Percentiles rank a stretch among this genome's conserved stretches.
Evolutionary conservation across 2,329 filamentous ascomycete genomes (phyloP).

Genomic region (Nannizziopsis barbatae): DNA sequence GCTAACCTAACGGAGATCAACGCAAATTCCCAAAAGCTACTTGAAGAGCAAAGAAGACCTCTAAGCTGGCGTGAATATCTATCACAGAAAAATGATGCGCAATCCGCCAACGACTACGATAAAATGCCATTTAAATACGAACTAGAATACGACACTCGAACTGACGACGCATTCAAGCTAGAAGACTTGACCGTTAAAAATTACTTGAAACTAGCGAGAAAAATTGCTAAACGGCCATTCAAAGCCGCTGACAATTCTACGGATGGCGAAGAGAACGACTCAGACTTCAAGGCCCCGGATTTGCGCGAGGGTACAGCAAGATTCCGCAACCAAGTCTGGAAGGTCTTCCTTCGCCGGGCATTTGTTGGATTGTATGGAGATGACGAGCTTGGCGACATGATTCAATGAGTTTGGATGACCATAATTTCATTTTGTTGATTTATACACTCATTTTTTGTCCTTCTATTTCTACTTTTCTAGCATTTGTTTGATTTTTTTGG

Average conservation of each 20-base stretch:
- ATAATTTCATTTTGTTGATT: no score
- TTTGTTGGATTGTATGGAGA: conserved; percentile 16
- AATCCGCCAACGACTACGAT: conserved; percentile 38
- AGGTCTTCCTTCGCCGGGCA: conserved; percentile 15
- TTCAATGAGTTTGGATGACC: background rate
- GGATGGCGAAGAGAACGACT: background rate
- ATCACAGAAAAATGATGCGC: conserved; percentile 43
- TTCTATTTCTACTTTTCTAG: background rate
- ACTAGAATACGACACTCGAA: conserved; percentile 74
- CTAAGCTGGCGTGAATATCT: conserved; percentile 38
- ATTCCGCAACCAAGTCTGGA: conserved; percentile 14
- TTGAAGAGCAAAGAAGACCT: conserved; percentile 21
- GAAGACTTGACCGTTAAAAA: conserved; percentile 75
- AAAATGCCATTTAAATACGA: conserved; percentile 55
- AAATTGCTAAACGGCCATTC: conserved; percentile 51
- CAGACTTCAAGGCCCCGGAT: background rate
- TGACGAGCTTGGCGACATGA: conserved; percentile 5
- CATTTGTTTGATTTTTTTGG: background rate
- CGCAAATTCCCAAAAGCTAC: conserved; percentile 43
- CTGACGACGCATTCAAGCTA: conserved; percentile 63
- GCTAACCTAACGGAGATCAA: conserved; percentile 90
- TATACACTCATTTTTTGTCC: background rate
- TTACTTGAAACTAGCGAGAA: conserved; percentile 65
- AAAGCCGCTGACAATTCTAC: background rate
- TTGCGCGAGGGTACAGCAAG: background rate